Base-by-base conservation (phyloP, 805 yeast genomes). In the Komagataella kurtzmanii region DNA sequence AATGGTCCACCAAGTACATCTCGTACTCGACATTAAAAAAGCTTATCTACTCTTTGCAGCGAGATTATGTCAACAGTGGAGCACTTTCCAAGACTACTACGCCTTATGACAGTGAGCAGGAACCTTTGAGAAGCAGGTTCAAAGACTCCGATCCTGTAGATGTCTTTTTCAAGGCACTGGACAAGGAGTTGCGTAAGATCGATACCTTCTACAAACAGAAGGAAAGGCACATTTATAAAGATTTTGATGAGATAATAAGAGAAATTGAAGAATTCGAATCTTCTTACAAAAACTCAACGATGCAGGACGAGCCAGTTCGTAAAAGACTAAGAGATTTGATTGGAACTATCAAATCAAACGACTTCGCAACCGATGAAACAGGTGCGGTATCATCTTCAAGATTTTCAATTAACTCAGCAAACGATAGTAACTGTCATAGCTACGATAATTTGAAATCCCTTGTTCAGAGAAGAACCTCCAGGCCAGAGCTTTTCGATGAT, bases 1-100 rank as follows among this genome's bases (percentile, higher is more conserved):
- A 93, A 65, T 91, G 99, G 99, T 80, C 96, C 10, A 82, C 95
- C 24, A 81, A 86, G 64, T 91, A 91, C 66, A 83, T 91, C 52
- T 90, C 95, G 52, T 91, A 91, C 66, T 85, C 96, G 1, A 82
- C 86, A 44, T 72, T 93, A 54, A 91, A 93, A 65, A 88, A 87
- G 68, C 75, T 86, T 46, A 85, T 90, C 24, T 91, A 90, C 65
- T 73, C 81, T 17, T 72, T 91, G 48, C 97, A 93, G 62, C 75
- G 90, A 60, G 88, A 85, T 44, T 54, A 63, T 48, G 49, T 49
- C 68, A 65, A 54, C 58, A 66, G 49, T 10, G 36, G 17, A 7
- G 64, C 62, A 5, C 54, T 66, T 59, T 40, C 66, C 55, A 49
- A 64, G 59, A 54, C 57, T 14, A 53, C 54, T 36, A 51, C 55